Conservation (phyloP, 768 basidiomycete species). For the Mycena galopus region DNA sequence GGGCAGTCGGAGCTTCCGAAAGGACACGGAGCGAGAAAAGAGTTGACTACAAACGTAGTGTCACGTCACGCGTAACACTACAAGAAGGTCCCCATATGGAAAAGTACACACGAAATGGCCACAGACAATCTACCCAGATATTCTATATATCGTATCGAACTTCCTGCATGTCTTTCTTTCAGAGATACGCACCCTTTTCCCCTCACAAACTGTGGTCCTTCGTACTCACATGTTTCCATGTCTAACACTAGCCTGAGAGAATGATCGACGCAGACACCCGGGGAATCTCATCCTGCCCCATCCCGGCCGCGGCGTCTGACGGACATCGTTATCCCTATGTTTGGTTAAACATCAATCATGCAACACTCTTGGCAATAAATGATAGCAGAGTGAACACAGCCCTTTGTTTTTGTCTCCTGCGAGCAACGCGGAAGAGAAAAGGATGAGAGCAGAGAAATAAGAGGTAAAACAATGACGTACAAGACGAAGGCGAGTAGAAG, state of each 20-base stretch:
- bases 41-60: background rate
- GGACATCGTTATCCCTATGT: background rate
- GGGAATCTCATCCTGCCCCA: background rate
- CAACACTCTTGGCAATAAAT: too few relatives aligned
- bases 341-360: too few relatives aligned
- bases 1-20: slow-evolving; percentile 28
- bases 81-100: background rate
- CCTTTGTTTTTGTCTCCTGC: too few relatives aligned
- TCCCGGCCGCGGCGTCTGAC: background rate
- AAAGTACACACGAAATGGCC: background rate
- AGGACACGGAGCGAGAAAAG: slow-evolving; percentile 8
- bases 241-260: background rate
- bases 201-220: too few relatives aligned
- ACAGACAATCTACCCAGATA: too few relatives aligned
- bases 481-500: slow-evolving; percentile 25
- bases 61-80: background rate
- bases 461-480: slow-evolving; percentile 3
- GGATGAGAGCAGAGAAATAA: background rate
- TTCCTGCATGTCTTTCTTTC: too few relatives aligned
- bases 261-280: background rate
- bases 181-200: too few relatives aligned
- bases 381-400: too few relatives aligned
- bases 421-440: too few relatives aligned
- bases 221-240: background rate
- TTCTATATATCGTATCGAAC: too few relatives aligned